A percentile compares a stretch with the other conserved stretches of the same genome.
Evolutionary conservation across 495 filamentous ascomycete genomes (phyloP).

Genomic region (Xylaria curta): DNA sequence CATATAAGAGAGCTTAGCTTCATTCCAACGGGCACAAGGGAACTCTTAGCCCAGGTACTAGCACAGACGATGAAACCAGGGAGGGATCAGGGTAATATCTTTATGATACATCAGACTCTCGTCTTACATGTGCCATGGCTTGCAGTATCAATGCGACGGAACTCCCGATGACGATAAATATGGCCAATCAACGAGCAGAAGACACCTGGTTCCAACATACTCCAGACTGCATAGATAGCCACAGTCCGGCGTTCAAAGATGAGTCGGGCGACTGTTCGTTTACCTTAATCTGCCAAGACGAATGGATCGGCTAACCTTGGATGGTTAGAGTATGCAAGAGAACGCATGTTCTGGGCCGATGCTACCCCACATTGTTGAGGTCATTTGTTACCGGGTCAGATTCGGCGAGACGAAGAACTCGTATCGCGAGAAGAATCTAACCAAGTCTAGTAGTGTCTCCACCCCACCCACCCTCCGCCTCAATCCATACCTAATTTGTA

Average conservation of each 20-base stretch:
- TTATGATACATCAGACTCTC: neutral
- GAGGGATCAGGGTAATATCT: neutral
- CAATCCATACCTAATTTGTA: too few relatives aligned
- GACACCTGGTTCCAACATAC: too few relatives aligned
- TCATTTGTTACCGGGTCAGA: conserved; percentile 23
- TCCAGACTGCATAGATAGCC: too few relatives aligned
- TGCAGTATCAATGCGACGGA: too few relatives aligned
- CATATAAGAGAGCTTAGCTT: conserved; percentile 8
- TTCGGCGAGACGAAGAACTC: too few relatives aligned
- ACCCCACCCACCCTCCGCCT: too few relatives aligned
- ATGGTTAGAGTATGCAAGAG: neutral
- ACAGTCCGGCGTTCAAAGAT: too few relatives aligned
- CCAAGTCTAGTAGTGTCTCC: too few relatives aligned
- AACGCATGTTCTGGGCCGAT: conserved; percentile 5
- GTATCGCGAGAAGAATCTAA: too few relatives aligned
- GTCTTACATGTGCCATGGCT: neutral
- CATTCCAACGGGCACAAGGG: conserved; percentile 23
- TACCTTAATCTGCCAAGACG: neutral
- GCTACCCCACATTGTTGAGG: conserved; percentile 19
- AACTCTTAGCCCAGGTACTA: conserved; percentile 15
- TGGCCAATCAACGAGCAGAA: too few relatives aligned
- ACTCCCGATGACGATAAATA: too few relatives aligned
- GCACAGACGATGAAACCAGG: conserved; percentile 5
- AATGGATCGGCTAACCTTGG: neutral
- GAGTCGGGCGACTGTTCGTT: too few relatives aligned